phyloP scores from a whole-genome alignment of 73 alveolate species.

The Paramecium tetraurelia region DNA sequence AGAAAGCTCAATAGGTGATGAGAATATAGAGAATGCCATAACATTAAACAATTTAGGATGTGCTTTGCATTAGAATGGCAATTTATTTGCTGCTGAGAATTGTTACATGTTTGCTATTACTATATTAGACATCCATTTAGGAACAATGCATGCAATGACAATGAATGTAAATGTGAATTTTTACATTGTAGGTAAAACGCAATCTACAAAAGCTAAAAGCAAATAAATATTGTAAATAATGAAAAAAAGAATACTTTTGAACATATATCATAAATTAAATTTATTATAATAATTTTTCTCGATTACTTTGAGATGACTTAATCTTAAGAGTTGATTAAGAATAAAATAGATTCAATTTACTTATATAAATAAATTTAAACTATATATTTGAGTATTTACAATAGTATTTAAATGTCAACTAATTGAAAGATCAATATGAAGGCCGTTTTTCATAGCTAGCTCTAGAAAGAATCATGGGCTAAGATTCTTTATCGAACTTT shows the following conservation, averaged over 20 bases:
- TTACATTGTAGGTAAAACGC: background rate
- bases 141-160: constrained; percentile 35
- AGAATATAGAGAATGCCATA: constrained; percentile 17
- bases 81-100: constrained; percentile 14
- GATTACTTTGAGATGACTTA: no score
- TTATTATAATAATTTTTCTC: background rate
- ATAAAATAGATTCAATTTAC: no score
- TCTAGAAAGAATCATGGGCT: background rate
- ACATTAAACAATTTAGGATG: constrained; percentile 40
- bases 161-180: background rate
- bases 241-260: background rate
- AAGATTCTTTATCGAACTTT: background rate
- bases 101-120: constrained; percentile 25
- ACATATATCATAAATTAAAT: background rate
- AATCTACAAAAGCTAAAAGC: background rate
- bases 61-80: background rate
- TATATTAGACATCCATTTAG: constrained; percentile 31
- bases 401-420: background rate
- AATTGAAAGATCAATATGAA: background rate
- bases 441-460: background rate
- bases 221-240: background rate
- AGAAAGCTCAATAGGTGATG: constrained; percentile 37
- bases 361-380: no score
- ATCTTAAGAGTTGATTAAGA: no score
- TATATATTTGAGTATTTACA: background rate